Evolutionary conservation across 192 early-diverging fungal genomes (phyloP).

Genomic region (Entomortierella parvispora): DNA sequence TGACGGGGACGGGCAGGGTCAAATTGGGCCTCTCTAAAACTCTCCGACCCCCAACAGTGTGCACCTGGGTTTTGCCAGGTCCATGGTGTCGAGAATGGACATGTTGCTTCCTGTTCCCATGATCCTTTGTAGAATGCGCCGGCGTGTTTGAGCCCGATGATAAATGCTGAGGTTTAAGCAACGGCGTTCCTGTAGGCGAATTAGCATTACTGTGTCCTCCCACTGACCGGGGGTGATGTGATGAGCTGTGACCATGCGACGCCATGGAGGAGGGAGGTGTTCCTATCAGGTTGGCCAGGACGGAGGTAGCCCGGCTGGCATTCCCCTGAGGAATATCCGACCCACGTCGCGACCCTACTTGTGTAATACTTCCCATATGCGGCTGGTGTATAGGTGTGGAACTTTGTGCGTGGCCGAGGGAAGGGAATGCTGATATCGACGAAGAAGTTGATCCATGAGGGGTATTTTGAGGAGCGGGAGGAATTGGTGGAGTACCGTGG

Average conservation of each 20-base stretch:
- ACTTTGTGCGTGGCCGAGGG: slow-evolving; percentile 2
- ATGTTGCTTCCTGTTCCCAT: background rate
- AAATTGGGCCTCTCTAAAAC: slow-evolving; percentile 48
- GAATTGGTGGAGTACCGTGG: slow-evolving; percentile 33
- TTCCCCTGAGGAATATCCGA: slow-evolving; percentile 18
- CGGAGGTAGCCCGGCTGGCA: slow-evolving; percentile 14
- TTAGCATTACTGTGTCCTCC: slow-evolving; percentile 22
- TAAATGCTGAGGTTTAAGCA: slow-evolving; percentile 28
- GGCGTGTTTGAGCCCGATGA: background rate
- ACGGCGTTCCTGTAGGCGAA: slow-evolving; percentile 36
- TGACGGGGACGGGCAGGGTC: slow-evolving; percentile 64
- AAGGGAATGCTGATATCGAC: slow-evolving; percentile 17
- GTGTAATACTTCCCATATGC: slow-evolving; percentile 13
- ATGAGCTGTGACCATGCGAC: slow-evolving; percentile 1
- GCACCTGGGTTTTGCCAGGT: slow-evolving; percentile 11
- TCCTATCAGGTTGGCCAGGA: slow-evolving; percentile 25
- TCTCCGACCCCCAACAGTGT: slow-evolving; percentile 21
- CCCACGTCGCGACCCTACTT: slow-evolving; percentile 21
- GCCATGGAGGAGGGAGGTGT: slow-evolving; percentile 12
- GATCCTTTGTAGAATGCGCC: background rate
- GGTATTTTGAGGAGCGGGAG: slow-evolving; percentile 29
- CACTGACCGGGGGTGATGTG: slow-evolving; percentile 3
- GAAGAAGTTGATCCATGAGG: slow-evolving; percentile 35
- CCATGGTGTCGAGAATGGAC: slow-evolving; percentile 2
- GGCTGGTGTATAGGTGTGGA: slow-evolving; percentile 26